These are phyloP conservation scores for Teunomyces stri DNA, from an alignment of 805 yeast species.

Conservation along the genomic window DNA sequence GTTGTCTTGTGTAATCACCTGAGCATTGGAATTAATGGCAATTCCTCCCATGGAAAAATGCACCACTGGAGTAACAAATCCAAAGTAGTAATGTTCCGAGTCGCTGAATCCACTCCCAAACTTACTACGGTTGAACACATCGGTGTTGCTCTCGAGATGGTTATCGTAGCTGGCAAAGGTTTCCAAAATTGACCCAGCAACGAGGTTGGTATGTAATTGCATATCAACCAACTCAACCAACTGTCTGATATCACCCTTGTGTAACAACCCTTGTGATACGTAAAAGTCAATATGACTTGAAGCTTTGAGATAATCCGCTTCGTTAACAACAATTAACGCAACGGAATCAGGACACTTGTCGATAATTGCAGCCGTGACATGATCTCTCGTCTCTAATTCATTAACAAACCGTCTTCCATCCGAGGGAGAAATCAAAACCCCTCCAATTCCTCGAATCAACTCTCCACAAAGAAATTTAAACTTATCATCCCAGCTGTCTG, in stretches of 20 bases:
- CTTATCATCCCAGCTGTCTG: slow-evolving; percentile 34
- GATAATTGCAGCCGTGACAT: slow-evolving; percentile 45
- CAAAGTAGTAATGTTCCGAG: slow-evolving; percentile 35
- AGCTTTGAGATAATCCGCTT: slow-evolving; percentile 44
- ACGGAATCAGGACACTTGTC: slow-evolving; percentile 20
- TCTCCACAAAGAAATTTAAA: slow-evolving; percentile 63
- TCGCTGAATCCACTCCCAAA: slow-evolving; percentile 22
- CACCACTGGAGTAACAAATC: slow-evolving; percentile 49
- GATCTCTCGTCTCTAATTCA: slow-evolving; percentile 54
- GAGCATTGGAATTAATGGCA: slow-evolving; percentile 18
- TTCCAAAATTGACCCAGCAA: slow-evolving; percentile 5
- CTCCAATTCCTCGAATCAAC: slow-evolving; percentile 58
- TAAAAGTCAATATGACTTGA: slow-evolving; percentile 53
- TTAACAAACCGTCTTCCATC: slow-evolving; percentile 52
- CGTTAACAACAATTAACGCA: slow-evolving; percentile 33
- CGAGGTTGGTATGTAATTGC: slow-evolving; percentile 12
- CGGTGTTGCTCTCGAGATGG: slow-evolving; percentile 19
- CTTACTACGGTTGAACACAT: slow-evolving; percentile 33
- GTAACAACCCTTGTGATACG: slow-evolving; percentile 24
- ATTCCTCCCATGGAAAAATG: slow-evolving; percentile 31
- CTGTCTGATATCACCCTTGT: slow-evolving; percentile 21
- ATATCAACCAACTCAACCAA: slow-evolving; percentile 11
- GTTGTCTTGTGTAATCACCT: slow-evolving; percentile 20
- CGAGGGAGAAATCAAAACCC: slow-evolving; percentile 44
- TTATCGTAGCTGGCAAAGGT: slow-evolving; percentile 17